Evolutionary conservation across 1,284 basidiomycete species (phyloP).

Genomic region (Fomes fomentarius): DNA sequence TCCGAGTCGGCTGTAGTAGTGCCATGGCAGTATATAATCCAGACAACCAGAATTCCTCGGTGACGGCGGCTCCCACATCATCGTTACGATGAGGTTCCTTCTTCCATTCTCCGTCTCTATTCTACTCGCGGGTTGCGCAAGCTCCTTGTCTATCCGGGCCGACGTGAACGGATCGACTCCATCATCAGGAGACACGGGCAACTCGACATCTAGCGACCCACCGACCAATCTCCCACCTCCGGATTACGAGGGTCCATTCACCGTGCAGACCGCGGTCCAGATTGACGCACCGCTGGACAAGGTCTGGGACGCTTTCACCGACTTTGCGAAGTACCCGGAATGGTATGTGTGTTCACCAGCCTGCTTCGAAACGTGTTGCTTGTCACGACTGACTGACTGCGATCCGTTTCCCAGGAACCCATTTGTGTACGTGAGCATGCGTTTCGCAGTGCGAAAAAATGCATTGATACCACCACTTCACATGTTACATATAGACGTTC

Average conservation of each 20-base stretch:
- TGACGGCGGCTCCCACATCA: no score
- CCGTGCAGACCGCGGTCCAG: conserved; percentile 39
- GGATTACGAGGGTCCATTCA: conserved; percentile 37
- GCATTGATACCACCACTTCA: neutral
- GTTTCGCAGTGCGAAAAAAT: neutral
- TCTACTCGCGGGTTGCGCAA: no score
- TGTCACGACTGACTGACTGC: no score
- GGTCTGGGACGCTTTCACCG: conserved; percentile 50
- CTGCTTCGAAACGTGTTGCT: neutral
- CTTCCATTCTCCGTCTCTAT: no score
- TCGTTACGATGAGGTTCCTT: no score
- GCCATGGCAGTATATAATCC: no score
- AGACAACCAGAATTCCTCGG: no score
- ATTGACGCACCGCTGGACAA: conserved; percentile 52
- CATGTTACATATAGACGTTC: conserved; percentile 45
- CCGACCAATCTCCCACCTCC: conserved; percentile 22
- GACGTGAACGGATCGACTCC: no score
- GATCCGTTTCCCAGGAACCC: conserved; percentile 61
- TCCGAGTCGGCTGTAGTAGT: no score
- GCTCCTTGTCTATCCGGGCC: no score
- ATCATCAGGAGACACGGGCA: no score
- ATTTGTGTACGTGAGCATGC: conserved; percentile 52
- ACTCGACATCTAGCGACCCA: no score
- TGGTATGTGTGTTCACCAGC: conserved; percentile 40
- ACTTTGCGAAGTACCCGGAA: conserved; percentile 52